These are phyloP conservation scores for Colletotrichum godetiae DNA, from an alignment of 2,329 filamentous ascomycete species.

Conservation along the genomic window DNA sequence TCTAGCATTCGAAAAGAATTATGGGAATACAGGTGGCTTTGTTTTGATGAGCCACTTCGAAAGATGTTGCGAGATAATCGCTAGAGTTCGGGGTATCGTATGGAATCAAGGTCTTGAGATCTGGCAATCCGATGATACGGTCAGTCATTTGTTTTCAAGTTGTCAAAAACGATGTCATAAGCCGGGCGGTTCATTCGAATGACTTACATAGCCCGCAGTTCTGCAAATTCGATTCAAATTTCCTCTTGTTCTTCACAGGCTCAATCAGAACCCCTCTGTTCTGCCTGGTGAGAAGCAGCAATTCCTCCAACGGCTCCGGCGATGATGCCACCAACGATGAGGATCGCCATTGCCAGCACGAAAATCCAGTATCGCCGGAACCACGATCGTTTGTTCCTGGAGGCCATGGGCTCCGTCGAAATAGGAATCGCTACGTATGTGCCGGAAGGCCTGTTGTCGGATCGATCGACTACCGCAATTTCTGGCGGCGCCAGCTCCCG, in stretches of 20 bases:
- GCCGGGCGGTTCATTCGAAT: background rate
- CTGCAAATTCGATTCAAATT: background rate
- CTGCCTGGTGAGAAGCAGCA: conserved; percentile 4
- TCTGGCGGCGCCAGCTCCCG: background rate
- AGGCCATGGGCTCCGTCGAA: background rate
- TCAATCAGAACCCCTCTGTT: background rate
- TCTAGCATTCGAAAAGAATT: too few relatives aligned
- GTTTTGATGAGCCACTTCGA: background rate
- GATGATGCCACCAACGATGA: conserved; percentile 23
- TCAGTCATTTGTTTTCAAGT: background rate
- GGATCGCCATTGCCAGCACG: conserved; percentile 24
- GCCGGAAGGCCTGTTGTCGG: conserved; percentile 7
- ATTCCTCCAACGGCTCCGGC: conserved; percentile 27
- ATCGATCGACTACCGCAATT: background rate
- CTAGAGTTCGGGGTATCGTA: background rate
- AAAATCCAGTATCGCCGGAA: conserved; percentile 30
- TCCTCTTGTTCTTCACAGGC: background rate
- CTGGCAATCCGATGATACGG: background rate
- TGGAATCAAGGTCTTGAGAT: background rate
- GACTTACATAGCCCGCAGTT: background rate
- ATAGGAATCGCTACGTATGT: conserved; percentile 26
- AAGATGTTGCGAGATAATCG: background rate
- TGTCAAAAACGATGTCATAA: background rate
- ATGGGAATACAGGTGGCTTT: too few relatives aligned
- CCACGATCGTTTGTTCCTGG: background rate